Percentiles rank a stretch among this genome's conserved stretches.
phyloP scores from a whole-genome alignment of 2,329 filamentous ascomycete species.

The Didymella segeticola region DNA sequence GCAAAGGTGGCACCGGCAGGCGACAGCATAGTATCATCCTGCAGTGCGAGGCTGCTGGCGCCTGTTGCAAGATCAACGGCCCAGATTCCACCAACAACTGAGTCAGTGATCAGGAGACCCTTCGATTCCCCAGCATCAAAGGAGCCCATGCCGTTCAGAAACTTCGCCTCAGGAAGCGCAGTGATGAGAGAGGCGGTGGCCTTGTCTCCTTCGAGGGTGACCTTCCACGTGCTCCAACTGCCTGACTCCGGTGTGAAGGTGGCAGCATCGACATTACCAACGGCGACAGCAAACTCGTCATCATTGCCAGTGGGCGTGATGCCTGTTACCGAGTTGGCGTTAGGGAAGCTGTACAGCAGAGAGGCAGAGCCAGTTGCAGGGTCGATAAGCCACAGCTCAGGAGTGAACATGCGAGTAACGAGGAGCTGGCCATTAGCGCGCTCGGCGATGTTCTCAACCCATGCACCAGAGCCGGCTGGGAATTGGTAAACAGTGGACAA shows the following conservation, averaged over 20 bases:
- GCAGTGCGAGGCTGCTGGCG: constrained; percentile 13
- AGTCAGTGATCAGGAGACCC: constrained; percentile 17
- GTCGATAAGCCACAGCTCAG: constrained; percentile 18
- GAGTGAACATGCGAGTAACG: constrained; percentile 17
- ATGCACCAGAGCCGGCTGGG: constrained; percentile 10
- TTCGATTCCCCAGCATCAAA: constrained; percentile 9
- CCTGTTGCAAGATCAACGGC: constrained; percentile 13
- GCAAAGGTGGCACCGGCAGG: constrained; percentile 14
- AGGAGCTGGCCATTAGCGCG: constrained; percentile 17
- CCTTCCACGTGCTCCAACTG: constrained; percentile 17
- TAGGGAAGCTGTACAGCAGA: constrained; percentile 14
- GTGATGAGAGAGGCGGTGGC: constrained; percentile 14
- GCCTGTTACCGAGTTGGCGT: constrained; percentile 15
- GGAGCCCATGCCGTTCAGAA: constrained; percentile 16
- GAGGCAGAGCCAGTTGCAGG: constrained; percentile 9
- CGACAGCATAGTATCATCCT: constrained; percentile 14
- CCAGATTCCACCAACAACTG: constrained; percentile 15
- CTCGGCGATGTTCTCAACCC: constrained; percentile 19
- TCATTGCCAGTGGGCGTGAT: constrained; percentile 14
- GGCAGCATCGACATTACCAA: constrained; percentile 16
- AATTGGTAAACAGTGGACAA: constrained; percentile 14
- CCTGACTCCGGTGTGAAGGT: constrained; percentile 15
- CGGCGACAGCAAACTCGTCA: constrained; percentile 19
- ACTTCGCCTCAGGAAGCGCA: constrained; percentile 11
- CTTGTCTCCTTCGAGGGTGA: constrained; percentile 4